phyloP scores from a whole-genome alignment of 2,329 filamentous ascomycete species.

The Colletotrichum tofieldiae region DNA sequence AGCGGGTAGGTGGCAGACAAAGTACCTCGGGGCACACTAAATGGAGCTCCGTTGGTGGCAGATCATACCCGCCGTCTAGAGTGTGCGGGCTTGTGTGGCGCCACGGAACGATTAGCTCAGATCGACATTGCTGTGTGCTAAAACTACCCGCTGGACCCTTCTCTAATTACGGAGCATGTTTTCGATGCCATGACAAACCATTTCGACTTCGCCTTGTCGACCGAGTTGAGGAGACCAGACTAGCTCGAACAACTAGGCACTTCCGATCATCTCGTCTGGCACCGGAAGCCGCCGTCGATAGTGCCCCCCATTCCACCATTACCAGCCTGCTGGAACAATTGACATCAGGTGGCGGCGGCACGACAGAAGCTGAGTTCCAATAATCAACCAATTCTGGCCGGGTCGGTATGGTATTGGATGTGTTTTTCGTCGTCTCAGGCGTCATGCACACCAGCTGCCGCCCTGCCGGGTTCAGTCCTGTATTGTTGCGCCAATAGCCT shows the following conservation, averaged over 20 bases:
- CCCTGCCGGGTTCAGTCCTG: conserved; percentile 12
- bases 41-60: conserved; percentile 10
- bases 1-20: conserved; percentile 14
- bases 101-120: conserved; percentile 32
- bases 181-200: conserved; percentile 15
- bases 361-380: neutral
- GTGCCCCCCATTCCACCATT: conserved; percentile 2
- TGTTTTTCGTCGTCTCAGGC: neutral
- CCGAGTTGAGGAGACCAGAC: neutral
- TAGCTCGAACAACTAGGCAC: neutral
- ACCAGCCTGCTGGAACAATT: conserved; percentile 28
- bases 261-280: conserved; percentile 9
- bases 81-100: conserved; percentile 35
- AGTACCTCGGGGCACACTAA: neutral
- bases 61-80: conserved; percentile 29
- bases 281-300: neutral
- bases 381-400: conserved; percentile 4
- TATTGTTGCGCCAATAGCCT: neutral
- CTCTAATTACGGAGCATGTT: conserved; percentile 35
- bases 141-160: conserved; percentile 35
- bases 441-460: conserved; percentile 9
- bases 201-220: neutral
- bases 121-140: conserved; percentile 36
- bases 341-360: conserved; percentile 37
- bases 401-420: neutral